A percentile compares a stretch with the other conserved stretches of the same genome.
These are phyloP conservation scores for Huntiella omanensis DNA, from an alignment of 2,329 filamentous ascomycete species.

Conservation along the genomic window DNA sequence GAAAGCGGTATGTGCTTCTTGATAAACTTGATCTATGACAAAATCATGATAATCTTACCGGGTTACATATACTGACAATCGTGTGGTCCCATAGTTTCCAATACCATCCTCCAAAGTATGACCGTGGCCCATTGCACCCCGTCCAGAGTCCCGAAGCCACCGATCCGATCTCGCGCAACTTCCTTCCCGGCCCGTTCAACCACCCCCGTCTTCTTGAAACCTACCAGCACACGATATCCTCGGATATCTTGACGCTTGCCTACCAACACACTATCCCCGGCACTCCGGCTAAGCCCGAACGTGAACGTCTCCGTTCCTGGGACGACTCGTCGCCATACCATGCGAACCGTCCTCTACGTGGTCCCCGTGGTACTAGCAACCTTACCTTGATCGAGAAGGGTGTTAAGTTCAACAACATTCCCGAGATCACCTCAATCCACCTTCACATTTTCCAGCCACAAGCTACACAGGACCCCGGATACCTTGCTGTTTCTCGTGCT, in stretches of 20 bases:
- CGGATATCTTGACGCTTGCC: conserved; percentile 73
- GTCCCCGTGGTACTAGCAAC: conserved; percentile 56
- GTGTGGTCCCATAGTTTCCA: conserved; percentile 49
- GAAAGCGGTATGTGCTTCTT: conserved; percentile 25
- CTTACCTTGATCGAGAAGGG: conserved; percentile 54
- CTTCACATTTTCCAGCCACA: conserved; percentile 58
- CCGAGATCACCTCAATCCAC: conserved; percentile 61
- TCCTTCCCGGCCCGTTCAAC: conserved; percentile 79
- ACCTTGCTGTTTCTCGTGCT: conserved; percentile 68
- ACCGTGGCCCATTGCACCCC: conserved; percentile 82
- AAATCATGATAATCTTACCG: not conserved
- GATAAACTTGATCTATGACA: not conserved
- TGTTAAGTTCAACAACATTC: conserved; percentile 68
- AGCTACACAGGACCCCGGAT: conserved; percentile 50
- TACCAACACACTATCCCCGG: conserved; percentile 78
- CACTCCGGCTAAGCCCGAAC: conserved; percentile 30
- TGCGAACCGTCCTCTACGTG: conserved; percentile 71
- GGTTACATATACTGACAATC: not conserved
- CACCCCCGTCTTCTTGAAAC: conserved; percentile 77
- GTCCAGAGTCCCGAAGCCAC: conserved; percentile 76
- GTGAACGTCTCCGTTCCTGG: conserved; percentile 64
- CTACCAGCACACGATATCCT: conserved; percentile 66
- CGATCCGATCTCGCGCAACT: conserved; percentile 73
- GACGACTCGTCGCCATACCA: conserved; percentile 84
- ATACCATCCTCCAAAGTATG: conserved; percentile 84